Evolutionary conservation across 768 basidiomycete species (phyloP).

Genomic region (Collybia sordida): DNA sequence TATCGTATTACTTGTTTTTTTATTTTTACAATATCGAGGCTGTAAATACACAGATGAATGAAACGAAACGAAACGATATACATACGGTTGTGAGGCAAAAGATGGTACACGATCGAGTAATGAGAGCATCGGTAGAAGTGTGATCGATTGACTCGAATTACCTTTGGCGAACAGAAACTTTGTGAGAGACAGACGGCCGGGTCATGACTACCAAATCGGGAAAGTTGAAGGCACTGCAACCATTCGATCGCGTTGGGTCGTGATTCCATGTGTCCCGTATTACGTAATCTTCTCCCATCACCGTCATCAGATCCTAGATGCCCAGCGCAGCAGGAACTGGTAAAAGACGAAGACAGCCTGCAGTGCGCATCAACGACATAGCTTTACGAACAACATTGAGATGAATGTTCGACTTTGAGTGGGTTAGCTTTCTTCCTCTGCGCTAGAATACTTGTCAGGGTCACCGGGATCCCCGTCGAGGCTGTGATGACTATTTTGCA

Average conservation of each 20-base stretch:
- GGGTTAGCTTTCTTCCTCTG: no score
- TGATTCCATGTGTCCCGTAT: slow-evolving; percentile 17
- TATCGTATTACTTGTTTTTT: neutral
- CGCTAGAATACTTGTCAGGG: no score
- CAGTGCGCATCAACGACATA: no score
- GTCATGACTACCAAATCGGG: slow-evolving; percentile 31
- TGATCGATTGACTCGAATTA: slow-evolving; percentile 8
- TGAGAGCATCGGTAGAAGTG: slow-evolving; percentile 8
- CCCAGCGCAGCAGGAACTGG: neutral
- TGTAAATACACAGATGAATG: no score
- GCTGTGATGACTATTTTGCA: no score
- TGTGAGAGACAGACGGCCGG: slow-evolving; percentile 26
- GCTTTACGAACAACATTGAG: no score
- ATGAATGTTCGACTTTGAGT: no score
- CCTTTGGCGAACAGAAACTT: slow-evolving; percentile 8
- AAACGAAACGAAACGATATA: slow-evolving; percentile 2
- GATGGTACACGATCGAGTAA: slow-evolving; percentile 7
- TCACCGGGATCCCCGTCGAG: no score
- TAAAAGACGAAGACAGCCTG: no score
- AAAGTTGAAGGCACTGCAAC: slow-evolving; percentile 28
- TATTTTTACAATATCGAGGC: no score
- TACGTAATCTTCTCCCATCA: no score
- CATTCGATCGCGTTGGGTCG: slow-evolving; percentile 15
- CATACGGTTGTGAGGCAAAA: neutral
- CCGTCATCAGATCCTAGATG: slow-evolving; percentile 9